Evolutionary conservation across 257 asterid genomes (phyloP), one percentile per base, ranked within the genome.

Genomic region (Primulina huaijiensis): DNA sequence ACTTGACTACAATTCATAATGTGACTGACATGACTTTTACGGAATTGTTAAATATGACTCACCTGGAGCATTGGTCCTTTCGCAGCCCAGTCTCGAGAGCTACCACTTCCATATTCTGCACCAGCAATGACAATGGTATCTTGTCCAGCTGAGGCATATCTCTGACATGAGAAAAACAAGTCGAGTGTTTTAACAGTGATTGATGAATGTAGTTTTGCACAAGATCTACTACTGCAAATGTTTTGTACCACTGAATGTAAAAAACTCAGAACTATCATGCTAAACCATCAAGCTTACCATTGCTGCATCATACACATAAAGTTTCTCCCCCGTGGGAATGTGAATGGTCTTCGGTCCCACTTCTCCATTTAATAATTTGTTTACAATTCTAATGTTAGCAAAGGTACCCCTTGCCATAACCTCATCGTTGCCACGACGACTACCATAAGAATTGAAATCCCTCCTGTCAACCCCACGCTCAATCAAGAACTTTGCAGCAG

Each of bases 21-120:
- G 8, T 34, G 68, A 20, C 12, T 38, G 27, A 73, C 10, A 14
- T 25, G 69, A 33, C 43, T 27, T 20, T 30, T n/a, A 23, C 20
- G 4, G 31, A 46, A 38, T 57, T 2, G 2, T 34, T 35, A 52
- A 70, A 25, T 43, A 60, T 9, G 56, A 65, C 84, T 77, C 63
- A 86, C 98, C 91, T 77, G 97, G 58, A 92, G 85, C 96, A 87
- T 92, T 30, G 97, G 97, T 9, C 98, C 97, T 83, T 92, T 92
- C 70, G 98, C 98, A 67, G 97, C 98, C 98, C 98, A 92, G 69
- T 92, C 98, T 33, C 98, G 89, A 68, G 98, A 92, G 79, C 98
- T 92, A 50, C 98, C 98, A 79, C 97, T 92, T 74, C 98, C 98
- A 60, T 92, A 92, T 71, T 92, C 98, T 78, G 97, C 93, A 71